A percentile compares a stretch with the other conserved stretches of the same genome.
Conservation (phyloP, 2,329 filamentous ascomycete species). For the Fusarium secorum region DNA sequence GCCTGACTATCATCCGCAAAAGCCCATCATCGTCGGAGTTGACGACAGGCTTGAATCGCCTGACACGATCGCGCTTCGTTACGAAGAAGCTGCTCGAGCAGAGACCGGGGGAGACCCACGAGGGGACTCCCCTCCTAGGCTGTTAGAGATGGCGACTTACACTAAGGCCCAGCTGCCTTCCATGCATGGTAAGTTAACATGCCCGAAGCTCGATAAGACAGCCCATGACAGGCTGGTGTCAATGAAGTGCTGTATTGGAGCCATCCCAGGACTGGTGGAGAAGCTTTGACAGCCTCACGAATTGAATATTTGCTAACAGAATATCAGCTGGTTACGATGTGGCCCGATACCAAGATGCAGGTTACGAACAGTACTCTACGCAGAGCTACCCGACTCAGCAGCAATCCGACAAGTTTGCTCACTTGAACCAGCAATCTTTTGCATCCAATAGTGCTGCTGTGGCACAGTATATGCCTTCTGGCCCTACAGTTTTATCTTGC, state of each 20-base stretch:
- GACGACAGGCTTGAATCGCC: conserved; percentile 66
- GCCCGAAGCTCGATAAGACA: background rate
- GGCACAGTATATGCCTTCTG: conserved; percentile 70
- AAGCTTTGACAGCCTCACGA: background rate
- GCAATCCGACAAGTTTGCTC: conserved; percentile 58
- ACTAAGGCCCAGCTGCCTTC: conserved; percentile 81
- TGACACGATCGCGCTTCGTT: conserved; percentile 63
- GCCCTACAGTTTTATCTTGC: conserved; percentile 71
- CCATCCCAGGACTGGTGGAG: background rate
- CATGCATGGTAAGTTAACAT: conserved; percentile 76
- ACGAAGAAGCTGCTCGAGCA: conserved; percentile 64
- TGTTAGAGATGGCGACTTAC: conserved; percentile 58
- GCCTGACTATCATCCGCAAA: conserved; percentile 62
- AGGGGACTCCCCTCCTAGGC: conserved; percentile 62
- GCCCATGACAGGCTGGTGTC: conserved; percentile 37
- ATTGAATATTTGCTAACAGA: conserved; percentile 19
- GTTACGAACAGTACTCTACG: conserved; percentile 60
- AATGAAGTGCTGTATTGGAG: background rate
- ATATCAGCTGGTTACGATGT: conserved; percentile 62
- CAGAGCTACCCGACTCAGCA: conserved; percentile 58
- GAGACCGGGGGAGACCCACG: conserved; percentile 61
- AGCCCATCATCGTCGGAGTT: conserved; percentile 62
- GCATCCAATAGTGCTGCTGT: conserved; percentile 68
- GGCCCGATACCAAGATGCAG: conserved; percentile 66
- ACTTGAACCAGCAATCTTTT: conserved; percentile 65